Evolutionary conservation across 345 rosid genomes (phyloP).

Genomic region (Atalantia buxifolia): DNA sequence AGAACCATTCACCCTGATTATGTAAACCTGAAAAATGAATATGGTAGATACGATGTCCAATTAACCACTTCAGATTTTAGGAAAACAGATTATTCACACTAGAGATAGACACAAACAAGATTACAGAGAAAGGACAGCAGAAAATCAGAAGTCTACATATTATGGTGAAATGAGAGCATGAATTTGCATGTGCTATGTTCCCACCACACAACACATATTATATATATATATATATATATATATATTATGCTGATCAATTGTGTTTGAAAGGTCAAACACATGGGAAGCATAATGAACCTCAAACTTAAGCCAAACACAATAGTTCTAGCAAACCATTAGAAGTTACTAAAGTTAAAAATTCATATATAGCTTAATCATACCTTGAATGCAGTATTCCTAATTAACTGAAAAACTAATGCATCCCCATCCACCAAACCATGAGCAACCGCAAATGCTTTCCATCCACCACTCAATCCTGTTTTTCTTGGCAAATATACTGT

Average conservation of each 20-base stretch:
- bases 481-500: slow-evolving; percentile 45
- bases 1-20: slow-evolving; percentile 34
- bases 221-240: no score
- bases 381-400: slow-evolving; percentile 45
- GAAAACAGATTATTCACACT: neutral
- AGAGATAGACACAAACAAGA: neutral
- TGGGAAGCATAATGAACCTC: neutral
- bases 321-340: neutral
- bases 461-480: slow-evolving; percentile 67
- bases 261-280: neutral
- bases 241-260: neutral
- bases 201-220: neutral
- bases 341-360: neutral
- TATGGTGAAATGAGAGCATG: neutral
- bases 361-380: slow-evolving; percentile 21
- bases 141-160: neutral
- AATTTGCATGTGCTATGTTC: neutral
- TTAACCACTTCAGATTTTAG: neutral
- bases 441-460: slow-evolving; percentile 69
- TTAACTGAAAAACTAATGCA: slow-evolving; percentile 55
- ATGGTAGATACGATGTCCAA: neutral
- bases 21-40: slow-evolving; percentile 33
- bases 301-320: neutral
- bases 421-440: slow-evolving; percentile 70
- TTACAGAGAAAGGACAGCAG: neutral